Conservation (phyloP, 768 basidiomycete species). For the Rhodosporidiobolus sp. region DNA sequence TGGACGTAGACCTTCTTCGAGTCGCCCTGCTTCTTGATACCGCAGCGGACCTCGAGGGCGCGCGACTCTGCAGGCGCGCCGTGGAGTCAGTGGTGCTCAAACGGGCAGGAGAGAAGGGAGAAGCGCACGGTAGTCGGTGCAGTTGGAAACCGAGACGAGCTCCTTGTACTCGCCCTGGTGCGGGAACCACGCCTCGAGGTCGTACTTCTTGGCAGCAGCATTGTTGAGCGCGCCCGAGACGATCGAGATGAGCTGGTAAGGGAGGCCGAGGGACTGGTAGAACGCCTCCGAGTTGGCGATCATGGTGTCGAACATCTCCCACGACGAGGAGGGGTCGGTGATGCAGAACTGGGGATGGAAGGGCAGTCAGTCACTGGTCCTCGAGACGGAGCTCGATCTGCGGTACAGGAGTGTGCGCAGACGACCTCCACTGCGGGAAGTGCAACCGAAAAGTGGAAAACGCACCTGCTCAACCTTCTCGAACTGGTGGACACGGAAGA, state of each 20-base stretch:
- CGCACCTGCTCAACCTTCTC: slow-evolving; percentile 84
- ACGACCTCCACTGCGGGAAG: no score
- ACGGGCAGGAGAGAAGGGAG: not conserved
- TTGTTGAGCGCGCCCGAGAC: slow-evolving; percentile 95
- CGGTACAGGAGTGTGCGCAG: no score
- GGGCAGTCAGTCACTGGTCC: no score
- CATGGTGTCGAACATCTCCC: slow-evolving; percentile 92
- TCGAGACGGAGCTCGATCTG: no score
- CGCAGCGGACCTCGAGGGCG: slow-evolving; percentile 87
- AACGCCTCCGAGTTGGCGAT: slow-evolving; percentile 83
- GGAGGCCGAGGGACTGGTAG: slow-evolving; percentile 88
- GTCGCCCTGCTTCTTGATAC: slow-evolving; percentile 85
- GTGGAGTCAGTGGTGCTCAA: not conserved
- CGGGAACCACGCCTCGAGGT: slow-evolving; percentile 99
- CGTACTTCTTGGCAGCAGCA: slow-evolving; percentile 94
- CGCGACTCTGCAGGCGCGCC: slow-evolving; percentile 67
- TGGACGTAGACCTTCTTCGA: slow-evolving; percentile 91
- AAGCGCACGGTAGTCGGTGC: slow-evolving; percentile 93
- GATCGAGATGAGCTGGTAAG: slow-evolving; percentile 89
- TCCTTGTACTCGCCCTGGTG: slow-evolving; percentile 96
- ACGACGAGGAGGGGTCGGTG: slow-evolving; percentile 89
- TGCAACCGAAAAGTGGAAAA: not conserved
- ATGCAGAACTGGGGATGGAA: slow-evolving; percentile 71
- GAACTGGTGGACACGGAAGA: slow-evolving; percentile 99
- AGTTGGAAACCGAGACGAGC: slow-evolving; percentile 95